Base-by-base conservation (phyloP, 139 green algal species). In the Yamagishiella unicocca region DNA sequence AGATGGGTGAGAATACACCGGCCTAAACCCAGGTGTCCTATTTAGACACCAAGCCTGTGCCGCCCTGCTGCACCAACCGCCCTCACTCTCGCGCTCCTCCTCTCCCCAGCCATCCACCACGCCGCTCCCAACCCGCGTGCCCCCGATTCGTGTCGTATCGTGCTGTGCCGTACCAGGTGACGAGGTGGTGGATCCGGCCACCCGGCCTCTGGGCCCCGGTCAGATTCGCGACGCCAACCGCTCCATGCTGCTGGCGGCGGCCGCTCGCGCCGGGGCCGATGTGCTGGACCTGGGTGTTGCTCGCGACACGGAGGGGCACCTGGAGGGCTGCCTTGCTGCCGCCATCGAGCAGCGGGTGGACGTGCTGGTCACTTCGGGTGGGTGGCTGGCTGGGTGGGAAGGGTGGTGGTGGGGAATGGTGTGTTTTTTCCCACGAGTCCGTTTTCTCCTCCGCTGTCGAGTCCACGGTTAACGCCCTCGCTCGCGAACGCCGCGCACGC, bases 221-320 rank as follows among this genome's bases (percentile, higher is more conserved):
- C 91, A 99, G 92, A 96, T 99, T 72, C 80, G 95, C 1, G 97
- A 99, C 84, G 90, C 94, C 87, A 99, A 99, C 91, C 87, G 97
- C 14, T 61, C 95, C 14, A 98, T 99, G 95, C 95, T 99, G 83
- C 66, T 98, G 43, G 95, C 97, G 19, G 94, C 95, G 24, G 96
- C 93, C 0, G 72, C 61, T 0, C 85, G 87, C n/a, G 87, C 90
- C 2, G 95, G 95, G 4, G 85, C 83, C 35, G 64, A 84, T 37
- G 82, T 86, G n/a, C 27, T 88, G 46, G 91, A 94, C 82, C 92
- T 99, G 64, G 97, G 97, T 27, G 97, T 99, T 37, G 96, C 94
- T 0, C 74, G 87, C 0, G 95, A 97, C 85, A 88, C 83, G 27
- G 42, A 93, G 75, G 91, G 91, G 0, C 78, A 93, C 54, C 77